Base-by-base conservation (phyloP, 352 stramenopile species). In the Pythium angustatum region DNA sequence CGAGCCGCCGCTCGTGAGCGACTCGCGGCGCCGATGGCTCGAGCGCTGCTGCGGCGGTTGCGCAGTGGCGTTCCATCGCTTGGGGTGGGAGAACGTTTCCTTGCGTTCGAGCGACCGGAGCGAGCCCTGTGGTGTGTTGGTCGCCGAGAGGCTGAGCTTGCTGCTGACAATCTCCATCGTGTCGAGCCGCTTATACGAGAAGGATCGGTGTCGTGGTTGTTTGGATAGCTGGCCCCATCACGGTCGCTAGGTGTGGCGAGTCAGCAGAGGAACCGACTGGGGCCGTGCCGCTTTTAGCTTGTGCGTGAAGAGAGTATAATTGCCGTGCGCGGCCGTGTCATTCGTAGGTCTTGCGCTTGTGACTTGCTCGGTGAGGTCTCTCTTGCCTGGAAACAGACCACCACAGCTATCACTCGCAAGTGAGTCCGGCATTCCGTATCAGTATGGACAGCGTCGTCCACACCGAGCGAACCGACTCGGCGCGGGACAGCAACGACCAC, bases 101-200 rank as follows among this genome's bases (percentile, higher is more conserved):
- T 72, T 71, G 1, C 61, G 28, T 24, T 70, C 65, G 4, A 78
- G 43, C 14, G 31, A 10, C 4, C 66, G 66, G 36, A 24, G 24
- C 19, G 57, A 53, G 1, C 33, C 45, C 26, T 58, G 40, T 1
- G 56, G 43, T 10, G 57, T 50, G 19, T 21, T 27, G 0, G 38
- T 19, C 38, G 40, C 24, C 9, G 58, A 31, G 22, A 59, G 10
- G 15, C 21, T 50, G 52, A 72, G 36, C 45, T 58, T 75, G 36
- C 50, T 76, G 48, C 70, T 76, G 26, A 72, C 49, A 19, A 75
- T 64, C 55, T 77, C 66, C 69, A 79, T 74, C 7, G n/a, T 27
- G 27, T 21, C 31, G n/a, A 5, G n/a, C n/a, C n/a, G n/a, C n/a
- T n/a, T n/a, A n/a, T n/a, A n/a, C 7, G 6, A 52, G 33, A 22